Conservation (phyloP, 495 filamentous ascomycete genomes). For the Lophiotrema nucula region DNA sequence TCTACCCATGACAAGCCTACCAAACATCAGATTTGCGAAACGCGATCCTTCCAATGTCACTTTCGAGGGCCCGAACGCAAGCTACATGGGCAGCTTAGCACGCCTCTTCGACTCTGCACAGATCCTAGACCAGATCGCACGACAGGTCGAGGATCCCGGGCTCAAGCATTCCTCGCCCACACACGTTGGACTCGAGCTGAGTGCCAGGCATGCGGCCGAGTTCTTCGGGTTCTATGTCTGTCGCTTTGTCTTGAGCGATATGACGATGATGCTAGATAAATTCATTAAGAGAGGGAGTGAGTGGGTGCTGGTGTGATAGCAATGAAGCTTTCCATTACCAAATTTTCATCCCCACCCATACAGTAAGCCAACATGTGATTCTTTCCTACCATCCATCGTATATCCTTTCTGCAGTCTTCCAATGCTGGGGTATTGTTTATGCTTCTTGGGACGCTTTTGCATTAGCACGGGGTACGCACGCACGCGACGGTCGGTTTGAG, state of each 20-base stretch:
- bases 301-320: conserved; percentile 70
- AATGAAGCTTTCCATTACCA: too few relatives aligned
- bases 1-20: conserved; percentile 75
- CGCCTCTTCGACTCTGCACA: conserved; percentile 93
- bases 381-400: too few relatives aligned
- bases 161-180: conserved; percentile 79
- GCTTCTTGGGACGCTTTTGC: too few relatives aligned
- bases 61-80: conserved; percentile 79
- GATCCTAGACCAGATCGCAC: conserved; percentile 90
- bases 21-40: conserved; percentile 54
- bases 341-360: too few relatives aligned
- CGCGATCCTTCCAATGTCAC: conserved; percentile 66
- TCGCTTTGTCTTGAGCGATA: conserved; percentile 84
- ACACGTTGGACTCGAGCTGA: conserved; percentile 90
- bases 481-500: background rate
- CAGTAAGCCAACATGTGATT: too few relatives aligned
- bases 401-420: too few relatives aligned
- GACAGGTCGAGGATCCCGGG: conserved; percentile 91
- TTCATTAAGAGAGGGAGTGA: conserved; percentile 95
- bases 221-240: conserved; percentile 98
- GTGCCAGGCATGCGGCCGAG: conserved; percentile 89
- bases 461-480: background rate
- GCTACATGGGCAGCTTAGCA: conserved; percentile 89
- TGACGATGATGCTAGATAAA: conserved; percentile 87
- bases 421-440: too few relatives aligned